Conservation (phyloP, 1,139 yeast genomes). For the Scheffersomyces parashehatae region DNA sequence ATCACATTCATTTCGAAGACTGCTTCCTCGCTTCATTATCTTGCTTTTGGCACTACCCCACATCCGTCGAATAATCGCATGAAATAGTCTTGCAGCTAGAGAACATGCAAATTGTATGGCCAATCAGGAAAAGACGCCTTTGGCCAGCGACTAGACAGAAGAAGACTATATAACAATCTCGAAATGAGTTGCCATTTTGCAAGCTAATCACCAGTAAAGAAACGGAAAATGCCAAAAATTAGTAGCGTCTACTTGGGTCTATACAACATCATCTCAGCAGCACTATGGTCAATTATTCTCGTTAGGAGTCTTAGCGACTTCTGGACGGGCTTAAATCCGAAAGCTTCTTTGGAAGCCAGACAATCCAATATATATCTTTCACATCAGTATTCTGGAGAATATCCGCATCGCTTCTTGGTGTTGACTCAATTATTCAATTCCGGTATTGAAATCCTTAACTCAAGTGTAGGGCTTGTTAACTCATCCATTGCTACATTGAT, state of each 20-base stretch:
- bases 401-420: slow-evolving; percentile 34
- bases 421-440: slow-evolving; percentile 32
- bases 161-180: too few species aligned
- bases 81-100: too few species aligned
- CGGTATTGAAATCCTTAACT: slow-evolving; percentile 26
- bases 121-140: too few species aligned
- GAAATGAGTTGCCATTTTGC: too few species aligned
- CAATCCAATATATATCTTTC: slow-evolving; percentile 10
- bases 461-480: slow-evolving; percentile 28
- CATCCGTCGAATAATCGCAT: too few species aligned
- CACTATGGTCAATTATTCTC: slow-evolving; percentile 64
- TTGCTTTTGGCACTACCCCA: too few species aligned
- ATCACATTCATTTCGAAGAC: too few species aligned
- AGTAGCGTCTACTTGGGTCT: slow-evolving; percentile 10
- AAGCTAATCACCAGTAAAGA: too few species aligned
- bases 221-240: slow-evolving; percentile 1
- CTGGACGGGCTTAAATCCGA: slow-evolving; percentile 1
- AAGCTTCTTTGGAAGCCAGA: not conserved
- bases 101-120: too few species aligned
- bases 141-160: too few species aligned
- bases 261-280: slow-evolving; percentile 69
- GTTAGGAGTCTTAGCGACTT: slow-evolving; percentile 16
- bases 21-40: too few species aligned
- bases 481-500: slow-evolving; percentile 30
- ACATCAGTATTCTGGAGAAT: slow-evolving; percentile 10